Percentiles rank a stretch among this genome's conserved stretches.
These are phyloP conservation scores for Juglanconis juglandina DNA, from an alignment of 2,329 filamentous ascomycete genomes.

Conservation along the genomic window DNA sequence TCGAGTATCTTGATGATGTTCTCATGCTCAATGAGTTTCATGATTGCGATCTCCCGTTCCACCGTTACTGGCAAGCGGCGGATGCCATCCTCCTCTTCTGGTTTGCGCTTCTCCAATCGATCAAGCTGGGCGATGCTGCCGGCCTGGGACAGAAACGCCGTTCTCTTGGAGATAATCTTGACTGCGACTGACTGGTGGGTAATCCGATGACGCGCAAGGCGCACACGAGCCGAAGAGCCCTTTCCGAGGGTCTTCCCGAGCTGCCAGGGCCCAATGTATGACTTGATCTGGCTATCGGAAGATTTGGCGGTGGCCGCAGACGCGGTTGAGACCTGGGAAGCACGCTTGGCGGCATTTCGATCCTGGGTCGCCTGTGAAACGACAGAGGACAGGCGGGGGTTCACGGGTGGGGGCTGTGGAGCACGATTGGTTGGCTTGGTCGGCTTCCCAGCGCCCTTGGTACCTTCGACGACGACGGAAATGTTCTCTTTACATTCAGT, in stretches of 20 bases:
- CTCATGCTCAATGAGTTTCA: slow-evolving; percentile 92
- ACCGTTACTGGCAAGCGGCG: slow-evolving; percentile 80
- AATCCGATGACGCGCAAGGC: slow-evolving; percentile 74
- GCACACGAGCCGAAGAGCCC: slow-evolving; percentile 84
- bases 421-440: neutral
- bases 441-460: neutral
- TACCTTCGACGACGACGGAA: slow-evolving; percentile 3
- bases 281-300: slow-evolving; percentile 44
- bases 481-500: slow-evolving; percentile 17
- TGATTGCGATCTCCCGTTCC: slow-evolving; percentile 91
- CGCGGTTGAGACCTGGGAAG: slow-evolving; percentile 35
- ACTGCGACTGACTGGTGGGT: slow-evolving; percentile 83
- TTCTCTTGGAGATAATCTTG: slow-evolving; percentile 89
- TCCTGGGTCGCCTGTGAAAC: slow-evolving; percentile 29
- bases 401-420: slow-evolving; percentile 14
- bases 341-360: slow-evolving; percentile 30
- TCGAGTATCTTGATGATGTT: slow-evolving; percentile 94
- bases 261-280: slow-evolving; percentile 90
- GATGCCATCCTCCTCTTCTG: slow-evolving; percentile 55
- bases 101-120: slow-evolving; percentile 61
- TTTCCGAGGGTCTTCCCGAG: slow-evolving; percentile 85
- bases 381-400: slow-evolving; percentile 29
- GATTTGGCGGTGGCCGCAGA: slow-evolving; percentile 33
- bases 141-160: slow-evolving; percentile 75
- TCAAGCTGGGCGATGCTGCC: slow-evolving; percentile 83